Evolutionary conservation across 176 grass and related monocot species (phyloP).

Genomic region (Areca catechu): DNA sequence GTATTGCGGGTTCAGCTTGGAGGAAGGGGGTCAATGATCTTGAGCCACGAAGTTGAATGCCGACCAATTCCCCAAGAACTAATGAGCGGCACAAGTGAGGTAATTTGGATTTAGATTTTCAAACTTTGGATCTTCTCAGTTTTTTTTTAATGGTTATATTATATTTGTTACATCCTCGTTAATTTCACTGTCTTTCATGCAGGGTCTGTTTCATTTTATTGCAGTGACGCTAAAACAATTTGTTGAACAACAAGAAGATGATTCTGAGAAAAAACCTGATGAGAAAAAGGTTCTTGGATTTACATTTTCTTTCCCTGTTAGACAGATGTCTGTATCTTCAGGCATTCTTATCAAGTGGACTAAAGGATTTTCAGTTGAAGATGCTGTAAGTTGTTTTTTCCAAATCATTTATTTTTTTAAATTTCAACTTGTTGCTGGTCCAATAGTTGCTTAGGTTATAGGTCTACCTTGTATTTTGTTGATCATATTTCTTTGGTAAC

Average conservation of each 20-base stretch:
- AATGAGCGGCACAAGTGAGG: constrained; percentile 57
- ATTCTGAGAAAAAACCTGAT: constrained; percentile 19
- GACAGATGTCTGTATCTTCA: constrained; percentile 70
- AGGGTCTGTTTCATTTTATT: constrained; percentile 80
- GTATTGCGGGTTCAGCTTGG: constrained; percentile 71
- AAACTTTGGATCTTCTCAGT: not conserved
- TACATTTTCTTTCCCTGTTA: constrained; percentile 90
- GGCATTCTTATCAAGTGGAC: constrained; percentile 81
- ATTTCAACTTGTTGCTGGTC: no score
- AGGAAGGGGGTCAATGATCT: constrained; percentile 35
- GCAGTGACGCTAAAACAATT: constrained; percentile 54
- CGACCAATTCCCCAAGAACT: constrained; percentile 52
- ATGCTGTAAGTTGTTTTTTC: constrained; percentile 50
- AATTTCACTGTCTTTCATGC: constrained; percentile 23
- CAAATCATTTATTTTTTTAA: no score
- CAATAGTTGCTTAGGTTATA: no score
- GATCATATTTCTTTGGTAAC: no score
- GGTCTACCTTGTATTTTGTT: no score
- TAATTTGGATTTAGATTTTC: constrained; percentile 11
- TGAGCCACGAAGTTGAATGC: constrained; percentile 52
- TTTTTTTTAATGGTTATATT: not conserved
- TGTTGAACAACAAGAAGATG: constrained; percentile 43
- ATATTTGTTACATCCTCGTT: not conserved
- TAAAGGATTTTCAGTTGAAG: constrained; percentile 78
- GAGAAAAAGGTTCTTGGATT: constrained; percentile 57